Evolutionary conservation across 2,329 filamentous ascomycete species (phyloP), one percentile per base, ranked within the genome.

Genomic region (Colletotrichum sp.): DNA sequence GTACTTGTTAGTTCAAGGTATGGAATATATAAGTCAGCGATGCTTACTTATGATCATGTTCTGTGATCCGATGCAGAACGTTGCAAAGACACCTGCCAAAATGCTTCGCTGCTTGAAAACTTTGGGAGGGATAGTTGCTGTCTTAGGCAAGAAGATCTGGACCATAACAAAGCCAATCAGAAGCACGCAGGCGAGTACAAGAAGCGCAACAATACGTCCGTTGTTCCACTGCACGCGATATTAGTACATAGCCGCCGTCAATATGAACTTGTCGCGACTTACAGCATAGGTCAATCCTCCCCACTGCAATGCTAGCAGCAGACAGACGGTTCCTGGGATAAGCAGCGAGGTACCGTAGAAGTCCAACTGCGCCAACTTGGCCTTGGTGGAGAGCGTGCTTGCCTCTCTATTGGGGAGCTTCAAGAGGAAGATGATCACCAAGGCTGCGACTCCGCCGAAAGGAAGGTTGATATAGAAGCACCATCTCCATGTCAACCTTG

Each of bases 281-380:
- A 74, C 71, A 1, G 71, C 10, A 65, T 86, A 83, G 24, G 80
- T 82, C 8, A 79, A 79, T 7, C 85, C 86, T 39, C 85, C 86
- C 88, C 87, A 90, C 76, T 89, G 86, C 8, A 90, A 80, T 9
- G 88, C 88, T 24, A 90, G 78, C 2, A 89, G 78, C 9, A 89
- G 81, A 69, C 86, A 89, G 52, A 88, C 79, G 3, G 87, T 83
- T 8, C 83, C 59, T 1, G 78, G 78, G 13, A 78, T 28, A 32
- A 80, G 75, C 5, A 74, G 4, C 12, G 62, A 10, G 18, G 69
- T 74, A 0, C 78, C 77, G 7, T 59, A 64, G 4, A 76, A 67
- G 64, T 83, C 82, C 3, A 84, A 77, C 39, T 81, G 80, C 16
- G 80, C 55, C 24, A 84, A 36, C 10, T 81, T 81, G 26, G 80